Evolutionary conservation across 2,329 filamentous ascomycete species (phyloP), one percentile per base, ranked within the genome.

Genomic region (Penicillium sp.): DNA sequence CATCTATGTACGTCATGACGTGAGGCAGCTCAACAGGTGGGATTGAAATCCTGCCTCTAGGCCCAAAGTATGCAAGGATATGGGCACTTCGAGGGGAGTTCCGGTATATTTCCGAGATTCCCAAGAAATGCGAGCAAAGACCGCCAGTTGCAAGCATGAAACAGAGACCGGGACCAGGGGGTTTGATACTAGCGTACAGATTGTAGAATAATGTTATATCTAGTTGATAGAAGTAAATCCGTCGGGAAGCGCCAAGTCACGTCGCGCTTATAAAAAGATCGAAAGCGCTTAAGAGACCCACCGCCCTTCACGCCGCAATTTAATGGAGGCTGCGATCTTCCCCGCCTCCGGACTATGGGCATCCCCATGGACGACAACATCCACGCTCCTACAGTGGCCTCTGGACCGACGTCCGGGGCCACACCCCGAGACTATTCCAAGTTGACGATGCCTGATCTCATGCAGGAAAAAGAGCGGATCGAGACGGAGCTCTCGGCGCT

Each of bases 401-500:
- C 93, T 45, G 93, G 93, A 62, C 90, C 92, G 37, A 89, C 88
- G 10, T 89, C 88, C 59, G 83, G 83, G 60, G 73, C 66, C 45
- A 66, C 78, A 57, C 76, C 79, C 46, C 90, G 89, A 75, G 89
- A 89, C 67, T 79, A 85, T 67, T 80, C 85, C 55, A 84, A 89
- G 64, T 79, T 92, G 68, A 89, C 91, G 53, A 87, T 97, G 73
- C 80, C 85, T 46, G 89, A 96, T 79, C 86, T 98, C 55, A 91
- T 95, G 73, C 84, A 85, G 37, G 90, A 92, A 79, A 98, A 97
- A 77, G 89, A 94, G 68, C 84, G 87, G 59, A 80, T 97, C 48
- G 95, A 99, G 79, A 87, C 86, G 52, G 94, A 99, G 79, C 84
- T 99, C 62, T 91, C 89, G 69, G 91, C 93, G 14, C 83, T 98